These are phyloP conservation scores for Puccinia triticina DNA, from an alignment of 1,284 basidiomycete species.

Conservation along the genomic window DNA sequence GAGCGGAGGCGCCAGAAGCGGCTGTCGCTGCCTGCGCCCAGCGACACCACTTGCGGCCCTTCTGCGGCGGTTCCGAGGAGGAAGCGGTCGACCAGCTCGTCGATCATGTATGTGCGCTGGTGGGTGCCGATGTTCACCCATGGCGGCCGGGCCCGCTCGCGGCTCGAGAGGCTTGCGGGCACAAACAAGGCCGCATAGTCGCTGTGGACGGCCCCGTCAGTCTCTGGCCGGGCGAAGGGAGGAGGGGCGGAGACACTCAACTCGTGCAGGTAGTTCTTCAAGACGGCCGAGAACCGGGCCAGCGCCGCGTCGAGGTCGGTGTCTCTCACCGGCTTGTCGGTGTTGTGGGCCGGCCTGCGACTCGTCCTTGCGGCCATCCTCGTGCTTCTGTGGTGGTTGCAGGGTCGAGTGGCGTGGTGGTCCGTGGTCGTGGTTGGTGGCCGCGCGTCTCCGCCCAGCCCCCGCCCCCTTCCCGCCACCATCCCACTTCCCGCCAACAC, in stretches of 20 bases:
- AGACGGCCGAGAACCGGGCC: slow-evolving; percentile 69
- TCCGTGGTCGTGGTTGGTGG: too few relatives aligned
- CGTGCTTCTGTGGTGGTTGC: too few relatives aligned
- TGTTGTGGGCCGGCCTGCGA: not conserved
- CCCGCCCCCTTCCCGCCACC: too few relatives aligned
- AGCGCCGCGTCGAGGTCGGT: slow-evolving; percentile 76
- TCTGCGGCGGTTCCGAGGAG: slow-evolving; percentile 56
- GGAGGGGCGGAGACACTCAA: slow-evolving; percentile 63
- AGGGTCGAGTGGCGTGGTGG: too few relatives aligned
- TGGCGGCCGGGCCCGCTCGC: too few relatives aligned
- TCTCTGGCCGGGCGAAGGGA: too few relatives aligned
- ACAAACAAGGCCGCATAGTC: not conserved
- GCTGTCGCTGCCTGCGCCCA: slow-evolving; percentile 91
- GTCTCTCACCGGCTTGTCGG: slow-evolving; percentile 69
- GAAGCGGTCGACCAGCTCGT: slow-evolving; percentile 75
- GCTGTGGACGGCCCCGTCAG: too few relatives aligned
- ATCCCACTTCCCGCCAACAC: too few relatives aligned
- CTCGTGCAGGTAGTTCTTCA: slow-evolving; percentile 52
- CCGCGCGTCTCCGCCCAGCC: too few relatives aligned
- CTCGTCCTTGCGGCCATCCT: too few relatives aligned
- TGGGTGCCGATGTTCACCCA: slow-evolving; percentile 95
- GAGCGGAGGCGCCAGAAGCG: slow-evolving; percentile 82
- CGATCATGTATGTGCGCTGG: slow-evolving; percentile 78
- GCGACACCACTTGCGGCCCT: slow-evolving; percentile 73
- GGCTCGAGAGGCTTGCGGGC: too few relatives aligned